Base-by-base conservation (phyloP, 2,329 filamentous ascomycete genomes). In the Clarireedia homoeocarpa region DNA sequence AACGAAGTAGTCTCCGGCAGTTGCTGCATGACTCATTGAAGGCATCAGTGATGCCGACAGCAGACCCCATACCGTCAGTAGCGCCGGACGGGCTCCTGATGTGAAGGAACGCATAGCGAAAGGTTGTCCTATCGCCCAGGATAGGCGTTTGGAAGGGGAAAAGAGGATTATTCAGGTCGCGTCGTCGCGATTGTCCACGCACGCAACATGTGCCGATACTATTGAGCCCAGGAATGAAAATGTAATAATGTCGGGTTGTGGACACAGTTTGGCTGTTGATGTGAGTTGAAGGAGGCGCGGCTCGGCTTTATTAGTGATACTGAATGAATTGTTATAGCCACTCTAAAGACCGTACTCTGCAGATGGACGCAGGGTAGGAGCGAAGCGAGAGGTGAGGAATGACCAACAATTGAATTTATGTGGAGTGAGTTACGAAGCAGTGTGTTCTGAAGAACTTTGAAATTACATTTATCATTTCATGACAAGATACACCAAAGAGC, bases 1-100 rank as follows among this genome's bases (percentile, higher is more conserved):
- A 53, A 99, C 87, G 74, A 86, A 97, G 73, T 96, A 99, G 71
- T 99, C 91, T 34, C 86, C 89, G 48, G 89, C 86, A 2, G 80
- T 78, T 69, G 75, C 73, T 64, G 73, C 78, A 66, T 58, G 70
- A 65, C 55, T 66, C 63, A 61, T 66, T 66, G 57, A 74, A 60
- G 69, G 60, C 23, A 74, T 70, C 65, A 74, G 75, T 55, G 75
- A 71, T 39, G 82, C 63, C 42, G 74, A 73, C 45, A 78, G 69
- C 38, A 74, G 49, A 14, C 61, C 57, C 61, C 64, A 68, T 63
- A 63, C 57, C 39, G 65, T 59, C 38, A 64, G 53, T 17, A 61
- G n/a, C 20, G 48, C 55, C 20, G 61, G 54, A 42, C 55, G 52
- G 2, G 55, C 24, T 38, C 10, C 47, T 51, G 55, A 56, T 26